phyloP scores from a whole-genome alignment of 208 protist species.

The Zelonia costaricensis region DNA sequence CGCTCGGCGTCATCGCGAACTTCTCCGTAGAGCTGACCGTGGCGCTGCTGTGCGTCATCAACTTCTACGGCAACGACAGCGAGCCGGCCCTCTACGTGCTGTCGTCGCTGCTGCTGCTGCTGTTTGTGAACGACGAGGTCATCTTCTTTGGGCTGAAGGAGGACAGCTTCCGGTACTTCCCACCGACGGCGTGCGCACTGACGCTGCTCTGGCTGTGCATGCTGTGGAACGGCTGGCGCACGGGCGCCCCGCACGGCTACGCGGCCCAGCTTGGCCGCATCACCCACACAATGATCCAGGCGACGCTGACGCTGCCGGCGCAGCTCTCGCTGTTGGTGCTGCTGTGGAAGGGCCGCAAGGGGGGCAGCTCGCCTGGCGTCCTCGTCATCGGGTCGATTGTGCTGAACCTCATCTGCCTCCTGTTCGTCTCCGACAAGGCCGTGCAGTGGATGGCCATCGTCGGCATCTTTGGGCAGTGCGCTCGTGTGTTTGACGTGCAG shows the following conservation, averaged over 20 bases:
- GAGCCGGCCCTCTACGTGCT: slow-evolving; percentile 69
- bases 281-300: slow-evolving; percentile 10
- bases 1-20: slow-evolving; percentile 55
- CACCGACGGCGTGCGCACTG: slow-evolving; percentile 38
- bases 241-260: slow-evolving; percentile 7
- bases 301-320: slow-evolving; percentile 17
- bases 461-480: slow-evolving; percentile 49
- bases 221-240: slow-evolving; percentile 46
- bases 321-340: slow-evolving; percentile 21
- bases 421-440: slow-evolving; percentile 46
- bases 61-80: slow-evolving; percentile 58
- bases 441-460: slow-evolving; percentile 77
- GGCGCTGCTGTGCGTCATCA: slow-evolving; percentile 46
- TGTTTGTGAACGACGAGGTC: slow-evolving; percentile 69
- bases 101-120: slow-evolving; percentile 60
- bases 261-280: slow-evolving; percentile 14
- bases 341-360: slow-evolving; percentile 31
- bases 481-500: slow-evolving; percentile 45
- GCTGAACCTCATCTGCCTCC: slow-evolving; percentile 43
- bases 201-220: slow-evolving; percentile 47
- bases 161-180: slow-evolving; percentile 75
- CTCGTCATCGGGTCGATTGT: slow-evolving; percentile 41
- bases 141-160: slow-evolving; percentile 47
- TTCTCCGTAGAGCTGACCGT: slow-evolving; percentile 55
- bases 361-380: slow-evolving; percentile 40